Evolutionary conservation across 805 yeast species (phyloP).

Genomic region (Kazachstania bromeliacearum): DNA sequence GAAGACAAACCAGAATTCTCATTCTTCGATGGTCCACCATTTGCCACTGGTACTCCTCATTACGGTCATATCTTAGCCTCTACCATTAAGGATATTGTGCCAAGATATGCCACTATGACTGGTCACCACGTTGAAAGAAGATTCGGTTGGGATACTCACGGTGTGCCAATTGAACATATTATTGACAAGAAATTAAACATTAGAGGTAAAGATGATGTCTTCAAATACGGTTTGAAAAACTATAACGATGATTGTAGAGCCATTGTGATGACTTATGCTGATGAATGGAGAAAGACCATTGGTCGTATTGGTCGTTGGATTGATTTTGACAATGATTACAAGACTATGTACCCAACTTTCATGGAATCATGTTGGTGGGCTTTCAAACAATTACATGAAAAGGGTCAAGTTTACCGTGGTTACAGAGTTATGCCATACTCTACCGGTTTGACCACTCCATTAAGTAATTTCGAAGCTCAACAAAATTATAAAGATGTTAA

Average conservation of each 20-base stretch:
- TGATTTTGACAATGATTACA: conserved; percentile 96
- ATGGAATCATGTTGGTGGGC: conserved; percentile 99
- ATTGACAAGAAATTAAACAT: conserved; percentile 95
- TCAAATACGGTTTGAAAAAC: conserved; percentile 86
- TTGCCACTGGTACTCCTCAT: conserved; percentile 98
- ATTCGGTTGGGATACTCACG: conserved; percentile 99
- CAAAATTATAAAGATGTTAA: conserved; percentile 94
- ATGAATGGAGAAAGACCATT: conserved; percentile 87
- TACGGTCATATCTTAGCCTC: conserved; percentile 97
- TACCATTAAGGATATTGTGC: conserved; percentile 93
- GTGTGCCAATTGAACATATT: conserved; percentile 96
- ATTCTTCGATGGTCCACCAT: conserved; percentile 98
- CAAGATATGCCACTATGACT: conserved; percentile 96
- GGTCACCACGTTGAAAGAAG: conserved; percentile 94
- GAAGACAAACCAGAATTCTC: conserved; percentile 81
- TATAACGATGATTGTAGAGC: conserved; percentile 92
- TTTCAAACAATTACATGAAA: conserved; percentile 76
- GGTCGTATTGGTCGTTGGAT: conserved; percentile 98
- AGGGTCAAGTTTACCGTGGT: conserved; percentile 88
- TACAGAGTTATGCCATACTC: conserved; percentile 98
- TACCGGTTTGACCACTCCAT: conserved; percentile 92
- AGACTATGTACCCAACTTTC: conserved; percentile 87
- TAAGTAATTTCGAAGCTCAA: conserved; percentile 96
- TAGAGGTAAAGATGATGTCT: conserved; percentile 87
- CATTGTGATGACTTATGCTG: conserved; percentile 95